A percentile compares a stretch with the other conserved stretches of the same genome.
These are phyloP conservation scores for Silene uniflora DNA, from an alignment of 148 eudicot genomes.

Conservation along the genomic window DNA sequence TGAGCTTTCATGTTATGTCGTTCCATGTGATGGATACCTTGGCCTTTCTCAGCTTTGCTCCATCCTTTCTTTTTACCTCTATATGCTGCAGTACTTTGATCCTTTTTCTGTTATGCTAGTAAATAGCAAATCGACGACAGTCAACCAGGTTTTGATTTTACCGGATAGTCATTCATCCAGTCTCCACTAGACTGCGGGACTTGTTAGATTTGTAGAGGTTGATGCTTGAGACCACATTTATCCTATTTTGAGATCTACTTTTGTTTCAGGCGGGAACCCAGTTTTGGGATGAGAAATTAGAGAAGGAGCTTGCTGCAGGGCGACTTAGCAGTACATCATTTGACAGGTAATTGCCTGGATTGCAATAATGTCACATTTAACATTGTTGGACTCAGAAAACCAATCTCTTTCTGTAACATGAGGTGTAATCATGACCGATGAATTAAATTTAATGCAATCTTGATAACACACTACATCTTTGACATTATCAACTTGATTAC, in stretches of 20 bases:
- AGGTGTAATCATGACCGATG: background rate
- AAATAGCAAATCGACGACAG: no score
- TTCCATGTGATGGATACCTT: background rate
- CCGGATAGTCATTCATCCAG: background rate
- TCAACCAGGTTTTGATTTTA: background rate
- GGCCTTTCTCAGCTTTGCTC: background rate
- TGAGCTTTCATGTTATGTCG: background rate
- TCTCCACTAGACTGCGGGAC: background rate
- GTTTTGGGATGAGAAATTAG: constrained; percentile 94
- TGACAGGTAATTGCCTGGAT: constrained; percentile 59
- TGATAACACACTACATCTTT: background rate
- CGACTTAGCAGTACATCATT: constrained; percentile 79
- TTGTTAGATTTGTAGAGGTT: background rate
- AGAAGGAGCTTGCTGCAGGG: constrained; percentile 80
- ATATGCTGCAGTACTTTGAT: background rate
- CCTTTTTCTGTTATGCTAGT: background rate
- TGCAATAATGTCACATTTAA: background rate
- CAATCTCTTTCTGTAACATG: background rate
- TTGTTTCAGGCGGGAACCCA: constrained; percentile 87
- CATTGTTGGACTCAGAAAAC: background rate
- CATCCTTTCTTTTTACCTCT: background rate
- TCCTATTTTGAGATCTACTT: constrained; percentile 2
- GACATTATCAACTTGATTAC: no score
- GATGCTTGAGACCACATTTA: constrained; percentile 7
- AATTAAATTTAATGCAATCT: background rate